Evolutionary conservation across 768 basidiomycete genomes (phyloP).

Genomic region (Suillus occidentalis): DNA sequence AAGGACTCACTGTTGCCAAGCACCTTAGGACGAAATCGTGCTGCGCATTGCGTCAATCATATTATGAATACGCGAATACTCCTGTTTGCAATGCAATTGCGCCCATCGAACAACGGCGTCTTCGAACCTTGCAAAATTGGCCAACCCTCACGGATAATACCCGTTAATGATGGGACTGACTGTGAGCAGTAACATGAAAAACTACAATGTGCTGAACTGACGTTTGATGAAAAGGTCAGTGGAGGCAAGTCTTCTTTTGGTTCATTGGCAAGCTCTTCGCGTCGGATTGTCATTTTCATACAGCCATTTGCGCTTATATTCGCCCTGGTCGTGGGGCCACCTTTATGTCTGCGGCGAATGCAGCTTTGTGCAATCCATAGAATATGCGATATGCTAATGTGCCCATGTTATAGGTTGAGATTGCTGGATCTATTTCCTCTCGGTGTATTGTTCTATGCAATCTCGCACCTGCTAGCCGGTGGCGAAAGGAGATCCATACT

Average conservation of each 20-base stretch:
- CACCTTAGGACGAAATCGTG: background rate
- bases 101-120: slow-evolving; percentile 1
- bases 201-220: no score
- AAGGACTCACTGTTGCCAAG: background rate
- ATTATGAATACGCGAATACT: no score
- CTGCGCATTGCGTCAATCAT: slow-evolving; percentile 1
- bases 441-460: background rate
- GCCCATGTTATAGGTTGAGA: background rate
- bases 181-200: background rate
- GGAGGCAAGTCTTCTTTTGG: background rate
- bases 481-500: background rate
- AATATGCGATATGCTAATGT: background rate
- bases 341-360: background rate
- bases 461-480: background rate
- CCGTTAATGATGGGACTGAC: background rate
- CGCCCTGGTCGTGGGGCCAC: background rate
- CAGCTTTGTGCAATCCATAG: background rate
- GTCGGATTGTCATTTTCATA: background rate
- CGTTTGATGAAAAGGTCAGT: background rate
- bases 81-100: background rate
- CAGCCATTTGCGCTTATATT: background rate
- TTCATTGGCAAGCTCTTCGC: background rate
- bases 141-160: background rate
- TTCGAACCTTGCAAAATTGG: background rate
- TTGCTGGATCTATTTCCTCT: background rate